Evolutionary conservation across 768 basidiomycete genomes (phyloP).

Genomic region (Termitomyces sp.): DNA sequence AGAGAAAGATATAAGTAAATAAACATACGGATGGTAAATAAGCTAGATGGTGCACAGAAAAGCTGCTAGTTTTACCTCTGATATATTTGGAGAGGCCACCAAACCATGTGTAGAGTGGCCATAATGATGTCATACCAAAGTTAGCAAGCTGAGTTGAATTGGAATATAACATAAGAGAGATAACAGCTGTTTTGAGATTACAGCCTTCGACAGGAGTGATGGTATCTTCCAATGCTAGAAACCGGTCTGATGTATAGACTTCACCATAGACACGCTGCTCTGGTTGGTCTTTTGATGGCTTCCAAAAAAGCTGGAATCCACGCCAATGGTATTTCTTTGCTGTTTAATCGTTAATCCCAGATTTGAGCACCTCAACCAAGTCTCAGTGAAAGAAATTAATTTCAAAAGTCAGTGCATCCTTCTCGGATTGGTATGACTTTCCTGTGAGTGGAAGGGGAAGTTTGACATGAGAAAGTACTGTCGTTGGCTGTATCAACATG

Average conservation of each 20-base stretch:
- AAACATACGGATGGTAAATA: too few species aligned
- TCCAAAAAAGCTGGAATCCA: background rate
- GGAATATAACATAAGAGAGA: background rate
- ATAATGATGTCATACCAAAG: too few species aligned
- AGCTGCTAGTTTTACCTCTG: background rate
- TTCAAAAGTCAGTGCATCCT: background rate
- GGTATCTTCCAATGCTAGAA: background rate
- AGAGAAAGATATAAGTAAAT: too few species aligned
- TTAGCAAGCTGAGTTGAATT: background rate
- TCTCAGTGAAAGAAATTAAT: background rate
- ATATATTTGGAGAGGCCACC: background rate
- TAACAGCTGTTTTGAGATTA: background rate
- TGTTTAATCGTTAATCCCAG: background rate
- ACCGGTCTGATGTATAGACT: background rate
- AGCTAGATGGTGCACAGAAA: background rate
- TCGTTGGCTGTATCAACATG: background rate
- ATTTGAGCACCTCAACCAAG: background rate
- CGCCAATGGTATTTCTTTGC: background rate
- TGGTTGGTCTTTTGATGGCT: background rate
- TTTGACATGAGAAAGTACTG: too few species aligned
- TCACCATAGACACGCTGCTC: slow-evolving; percentile 1
- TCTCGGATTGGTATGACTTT: background rate
- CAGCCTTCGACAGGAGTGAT: background rate
- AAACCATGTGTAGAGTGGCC: too few species aligned
- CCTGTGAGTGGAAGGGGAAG: background rate